phyloP scores from a whole-genome alignment of 2,329 filamentous ascomycete genomes.

The Xylogone sp. region DNA sequence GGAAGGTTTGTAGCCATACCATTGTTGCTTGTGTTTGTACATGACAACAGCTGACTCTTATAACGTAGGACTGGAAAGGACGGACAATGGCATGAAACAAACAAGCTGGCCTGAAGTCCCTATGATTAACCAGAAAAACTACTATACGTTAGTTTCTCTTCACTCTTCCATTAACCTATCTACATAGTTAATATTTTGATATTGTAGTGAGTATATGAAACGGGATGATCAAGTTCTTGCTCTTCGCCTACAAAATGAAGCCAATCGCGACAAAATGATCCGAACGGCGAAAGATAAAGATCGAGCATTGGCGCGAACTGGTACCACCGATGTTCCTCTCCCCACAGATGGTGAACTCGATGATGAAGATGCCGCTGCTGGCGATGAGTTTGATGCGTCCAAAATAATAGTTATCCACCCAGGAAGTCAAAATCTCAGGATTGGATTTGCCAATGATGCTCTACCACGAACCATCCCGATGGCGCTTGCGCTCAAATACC shows the following conservation, averaged over 20 bases:
- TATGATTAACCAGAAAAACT: constrained; percentile 99
- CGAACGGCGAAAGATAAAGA: constrained; percentile 86
- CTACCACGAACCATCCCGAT: constrained; percentile 92
- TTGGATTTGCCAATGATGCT: constrained; percentile 93
- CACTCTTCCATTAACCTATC: not conserved
- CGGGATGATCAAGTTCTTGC: constrained; percentile 94
- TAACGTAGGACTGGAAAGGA: constrained; percentile 77
- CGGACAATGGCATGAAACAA: constrained; percentile 97
- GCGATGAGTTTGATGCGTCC: constrained; percentile 68
- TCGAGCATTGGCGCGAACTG: constrained; percentile 73
- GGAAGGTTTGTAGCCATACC: constrained; percentile 21
- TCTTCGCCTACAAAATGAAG: constrained; percentile 82
- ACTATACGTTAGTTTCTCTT: constrained; percentile 73
- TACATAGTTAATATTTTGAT: constrained; percentile 6
- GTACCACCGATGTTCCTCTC: constrained; percentile 61
- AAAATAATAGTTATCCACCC: constrained; percentile 94
- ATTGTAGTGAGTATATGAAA: constrained; percentile 86
- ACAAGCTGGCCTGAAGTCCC: constrained; percentile 89
- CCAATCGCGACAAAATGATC: constrained; percentile 76
- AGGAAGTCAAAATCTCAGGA: constrained; percentile 90
- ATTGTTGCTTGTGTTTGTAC: not conserved
- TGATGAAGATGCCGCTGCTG: constrained; percentile 49
- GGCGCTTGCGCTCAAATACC: constrained; percentile 78
- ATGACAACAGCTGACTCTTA: constrained; percentile 7
- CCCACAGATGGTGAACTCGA: constrained; percentile 51